Conservation (phyloP, 768 basidiomycete species). For the Pleurotus salmoneostramineus region DNA sequence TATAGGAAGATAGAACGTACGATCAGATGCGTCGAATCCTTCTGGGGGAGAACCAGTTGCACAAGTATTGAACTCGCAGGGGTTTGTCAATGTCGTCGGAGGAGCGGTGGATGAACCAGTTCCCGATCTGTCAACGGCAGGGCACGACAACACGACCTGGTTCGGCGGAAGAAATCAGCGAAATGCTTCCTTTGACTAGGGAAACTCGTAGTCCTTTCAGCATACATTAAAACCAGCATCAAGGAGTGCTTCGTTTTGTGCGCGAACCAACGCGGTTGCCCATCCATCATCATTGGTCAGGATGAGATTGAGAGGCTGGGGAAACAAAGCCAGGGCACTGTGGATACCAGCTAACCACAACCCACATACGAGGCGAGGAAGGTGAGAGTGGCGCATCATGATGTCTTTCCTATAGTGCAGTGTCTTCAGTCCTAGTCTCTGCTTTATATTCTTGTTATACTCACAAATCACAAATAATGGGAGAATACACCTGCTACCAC, state of each 20-base stretch:
- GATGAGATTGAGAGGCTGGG: neutral
- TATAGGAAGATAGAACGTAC: neutral
- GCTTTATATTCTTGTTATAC: no score
- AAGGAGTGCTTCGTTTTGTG: constrained; percentile 22
- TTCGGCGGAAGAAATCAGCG: neutral
- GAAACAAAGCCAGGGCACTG: neutral
- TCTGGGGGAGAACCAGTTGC: constrained; percentile 27
- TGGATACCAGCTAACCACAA: neutral
- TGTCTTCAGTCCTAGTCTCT: no score
- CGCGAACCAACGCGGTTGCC: constrained; percentile 31
- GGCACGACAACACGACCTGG: constrained; percentile 30
- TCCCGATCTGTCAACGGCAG: constrained; percentile 30
- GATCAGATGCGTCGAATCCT: constrained; percentile 28
- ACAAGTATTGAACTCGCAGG: constrained; percentile 34
- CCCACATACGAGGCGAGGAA: neutral
- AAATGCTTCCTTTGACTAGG: neutral
- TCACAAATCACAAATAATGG: no score
- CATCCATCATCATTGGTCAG: constrained; percentile 19
- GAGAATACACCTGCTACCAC: no score
- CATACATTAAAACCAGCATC: constrained; percentile 24
- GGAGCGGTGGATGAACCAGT: constrained; percentile 26
- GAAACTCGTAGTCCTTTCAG: neutral
- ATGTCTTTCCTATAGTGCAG: no score
- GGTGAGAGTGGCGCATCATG: neutral
- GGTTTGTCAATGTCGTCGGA: constrained; percentile 18